Base-by-base conservation (phyloP, 2,329 filamentous ascomycete genomes). In the Calonectria ilicicola region DNA sequence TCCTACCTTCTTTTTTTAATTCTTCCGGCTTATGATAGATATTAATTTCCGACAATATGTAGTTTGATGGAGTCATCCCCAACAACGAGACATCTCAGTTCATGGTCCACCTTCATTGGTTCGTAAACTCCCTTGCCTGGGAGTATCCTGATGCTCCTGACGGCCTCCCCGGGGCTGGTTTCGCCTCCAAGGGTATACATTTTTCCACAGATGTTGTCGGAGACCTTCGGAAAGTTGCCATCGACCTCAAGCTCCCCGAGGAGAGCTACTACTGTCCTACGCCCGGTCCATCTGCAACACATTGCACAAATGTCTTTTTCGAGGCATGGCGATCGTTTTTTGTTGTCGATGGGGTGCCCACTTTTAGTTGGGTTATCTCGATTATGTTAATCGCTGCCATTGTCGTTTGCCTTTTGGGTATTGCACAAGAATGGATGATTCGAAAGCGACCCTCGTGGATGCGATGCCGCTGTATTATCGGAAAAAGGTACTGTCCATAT, bases 11-110 rank as follows among this genome's bases (percentile, higher is more conserved):
- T 35, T 9, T 17, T 15, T 21, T 35, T 9, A 35, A n/a, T 53
- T 15, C 23, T 26, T 62, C 44, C 44, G 5, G 42, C 53, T 32
- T 19, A 44, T 6, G 17, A 8, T 38, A 44, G 7, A 23, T 12
- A 32, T 14, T 1, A 60, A 51, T 47, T 63, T 44, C 23, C 23
- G 26, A 32, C 3, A 23, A n/a, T 1, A 7, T 49, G 19, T 42
- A 80, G 79, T 80, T 80, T 72, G 73, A 80, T 21, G 79, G 79
- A 53, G 70, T 80, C 5, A 56, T 80, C 5, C 68, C 78, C 64
- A 80, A 78, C 65, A 79, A 80, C 70, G 77, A 77, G 35, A 74
- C 73, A 17, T 77, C 79, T 32, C 68, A 75, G 56, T 79, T 80
- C 65, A 67, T 80, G 32, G 77, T 80, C 23, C 78, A 77, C 53